These are phyloP conservation scores for Mollisia scopiformis DNA, from an alignment of 2,329 filamentous ascomycete species.

Conservation along the genomic window DNA sequence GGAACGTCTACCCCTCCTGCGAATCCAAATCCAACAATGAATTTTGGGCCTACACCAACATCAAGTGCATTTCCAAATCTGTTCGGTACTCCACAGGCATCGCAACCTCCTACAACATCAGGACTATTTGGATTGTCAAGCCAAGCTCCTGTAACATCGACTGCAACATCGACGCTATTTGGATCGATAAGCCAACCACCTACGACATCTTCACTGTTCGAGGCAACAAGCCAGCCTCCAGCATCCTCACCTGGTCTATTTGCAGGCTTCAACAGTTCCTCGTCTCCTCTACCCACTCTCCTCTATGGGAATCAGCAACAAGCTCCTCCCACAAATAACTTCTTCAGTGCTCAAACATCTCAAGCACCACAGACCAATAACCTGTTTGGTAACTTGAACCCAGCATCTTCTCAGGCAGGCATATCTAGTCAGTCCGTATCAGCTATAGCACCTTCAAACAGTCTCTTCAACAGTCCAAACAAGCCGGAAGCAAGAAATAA, in stretches of 20 bases:
- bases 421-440: neutral
- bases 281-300: neutral
- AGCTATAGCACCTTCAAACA: neutral
- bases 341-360: neutral
- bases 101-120: neutral
- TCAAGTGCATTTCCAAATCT: neutral
- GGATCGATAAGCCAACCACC: neutral
- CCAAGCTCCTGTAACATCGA: neutral
- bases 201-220: neutral
- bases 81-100: neutral
- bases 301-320: neutral
- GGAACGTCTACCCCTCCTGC: neutral
- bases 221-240: neutral
- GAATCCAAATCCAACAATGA: neutral
- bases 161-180: neutral
- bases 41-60: neutral
- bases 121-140: neutral
- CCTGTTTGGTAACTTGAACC: constrained; percentile 14
- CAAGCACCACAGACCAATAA: constrained; percentile 7
- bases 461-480: neutral
- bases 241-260: neutral
- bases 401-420: neutral
- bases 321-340: neutral
- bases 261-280: neutral
- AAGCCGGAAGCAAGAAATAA: constrained; percentile 8